A percentile compares a stretch with the other conserved stretches of the same genome.
These are phyloP conservation scores for Magnaporthales sp. DNA, from an alignment of 2,329 filamentous ascomycete genomes.

Conservation along the genomic window DNA sequence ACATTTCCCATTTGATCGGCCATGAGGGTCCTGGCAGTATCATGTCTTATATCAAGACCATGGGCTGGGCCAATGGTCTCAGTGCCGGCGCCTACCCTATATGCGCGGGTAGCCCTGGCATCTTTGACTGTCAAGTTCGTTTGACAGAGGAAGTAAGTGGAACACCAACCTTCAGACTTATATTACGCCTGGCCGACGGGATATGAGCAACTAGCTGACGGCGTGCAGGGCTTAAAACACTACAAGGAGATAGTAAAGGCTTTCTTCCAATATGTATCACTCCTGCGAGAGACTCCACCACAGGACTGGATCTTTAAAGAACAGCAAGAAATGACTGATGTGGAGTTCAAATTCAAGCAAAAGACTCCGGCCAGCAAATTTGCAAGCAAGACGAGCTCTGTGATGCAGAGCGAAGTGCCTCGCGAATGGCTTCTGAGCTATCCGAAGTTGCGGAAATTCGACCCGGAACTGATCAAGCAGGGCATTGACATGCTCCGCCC, in stretches of 20 bases:
- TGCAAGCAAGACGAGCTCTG: constrained; percentile 71
- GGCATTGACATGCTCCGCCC: constrained; percentile 68
- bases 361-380: constrained; percentile 87
- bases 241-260: constrained; percentile 76
- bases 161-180: constrained; percentile 3
- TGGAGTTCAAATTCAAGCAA: constrained; percentile 91
- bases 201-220: not conserved
- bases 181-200: not conserved
- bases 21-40: constrained; percentile 92
- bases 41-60: constrained; percentile 79
- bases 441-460: constrained; percentile 69
- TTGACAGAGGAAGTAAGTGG: constrained; percentile 66
- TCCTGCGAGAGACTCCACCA: constrained; percentile 71
- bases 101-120: constrained; percentile 66
- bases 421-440: constrained; percentile 82
- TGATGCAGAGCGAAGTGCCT: constrained; percentile 87
- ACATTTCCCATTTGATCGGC: constrained; percentile 81
- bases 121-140: constrained; percentile 72
- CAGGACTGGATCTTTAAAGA: constrained; percentile 94
- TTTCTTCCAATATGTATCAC: constrained; percentile 84
- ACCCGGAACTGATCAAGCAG: constrained; percentile 65
- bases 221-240: constrained; percentile 54
- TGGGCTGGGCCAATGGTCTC: constrained; percentile 81
- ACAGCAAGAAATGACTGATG: constrained; percentile 80
- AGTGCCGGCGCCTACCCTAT: constrained; percentile 68